Evolutionary conservation across 352 stramenopile genomes (phyloP), one percentile per base, ranked within the genome.

Genomic region (Globisporangium paddicum): DNA sequence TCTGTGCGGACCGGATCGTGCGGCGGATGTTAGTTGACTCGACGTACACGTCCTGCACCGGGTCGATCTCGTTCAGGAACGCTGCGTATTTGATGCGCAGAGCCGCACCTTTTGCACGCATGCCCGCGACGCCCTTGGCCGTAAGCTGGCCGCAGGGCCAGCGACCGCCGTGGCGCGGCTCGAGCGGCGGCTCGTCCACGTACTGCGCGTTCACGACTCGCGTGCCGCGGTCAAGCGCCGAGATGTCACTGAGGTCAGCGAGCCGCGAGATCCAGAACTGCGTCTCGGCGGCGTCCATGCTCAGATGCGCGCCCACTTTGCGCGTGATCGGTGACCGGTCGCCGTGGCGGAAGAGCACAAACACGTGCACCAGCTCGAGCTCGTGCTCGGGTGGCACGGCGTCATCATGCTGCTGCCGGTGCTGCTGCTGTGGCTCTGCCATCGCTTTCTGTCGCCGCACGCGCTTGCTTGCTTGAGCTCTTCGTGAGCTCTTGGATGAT

Each of bases 121-220:
- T 93, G 56, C 82, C 81, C 9, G 63, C 56, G 25, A 89, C 76
- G 37, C 84, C 84, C 28, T 87, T 83, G 10, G 64, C 53, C 3
- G 84, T 93, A 28, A 93, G 67, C 55, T 93, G 84, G 50, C 84
- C 81, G 48, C 77, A 90, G 0, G 83, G 83, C 80, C 79, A 93
- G 3, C 72, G 69, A 5, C 80, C 82, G 6, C 82, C 82, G 47
- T 89, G 78, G 34, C 67, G 68, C 14, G 79, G 72, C 34, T 73
- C 75, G 49, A 64, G 64, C 14, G 74, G 68, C 56, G 66, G 49
- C 16, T 67, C 46, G 5, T 35, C 35, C 16, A 48, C 52, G 11
- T 49, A 28, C 35, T 71, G 62, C 14, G 62, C 73, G 14, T 65
- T 61, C 3, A 71, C 68, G 8, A 92, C 66, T 26, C 56, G 59